Percentiles rank a stretch among this genome's conserved stretches.
These are phyloP conservation scores for Stromatinia cepivora DNA, from an alignment of 2,329 filamentous ascomycete species.

Conservation along the genomic window DNA sequence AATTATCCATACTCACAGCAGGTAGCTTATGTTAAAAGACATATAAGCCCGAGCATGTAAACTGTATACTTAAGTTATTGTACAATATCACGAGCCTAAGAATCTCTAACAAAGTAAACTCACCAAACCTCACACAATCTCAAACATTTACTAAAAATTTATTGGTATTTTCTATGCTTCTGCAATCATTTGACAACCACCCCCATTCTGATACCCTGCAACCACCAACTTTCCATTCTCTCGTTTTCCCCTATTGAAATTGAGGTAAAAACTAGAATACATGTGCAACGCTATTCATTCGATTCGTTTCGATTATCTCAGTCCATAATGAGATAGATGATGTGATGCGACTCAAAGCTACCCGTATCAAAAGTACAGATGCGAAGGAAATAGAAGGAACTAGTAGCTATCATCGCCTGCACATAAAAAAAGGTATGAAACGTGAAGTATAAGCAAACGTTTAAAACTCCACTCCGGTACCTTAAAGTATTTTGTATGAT, in stretches of 20 bases:
- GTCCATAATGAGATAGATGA: slow-evolving; percentile 27
- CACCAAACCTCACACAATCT: not conserved
- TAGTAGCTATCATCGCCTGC: slow-evolving; percentile 40
- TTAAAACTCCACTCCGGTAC: slow-evolving; percentile 39
- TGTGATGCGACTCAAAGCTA: slow-evolving; percentile 35
- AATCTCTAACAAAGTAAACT: not conserved
- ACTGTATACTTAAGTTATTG: not conserved
- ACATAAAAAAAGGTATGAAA: slow-evolving; percentile 22
- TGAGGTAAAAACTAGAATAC: slow-evolving; percentile 40
- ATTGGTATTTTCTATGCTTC: slow-evolving; percentile 20
- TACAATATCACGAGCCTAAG: not conserved
- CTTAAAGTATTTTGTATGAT: slow-evolving; percentile 25
- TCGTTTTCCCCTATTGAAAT: slow-evolving; percentile 27
- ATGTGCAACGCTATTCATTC: slow-evolving; percentile 39
- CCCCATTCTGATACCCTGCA: slow-evolving; percentile 11
- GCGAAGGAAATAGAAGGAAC: slow-evolving; percentile 38
- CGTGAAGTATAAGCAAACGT: slow-evolving; percentile 40
- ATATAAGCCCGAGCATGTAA: not conserved
- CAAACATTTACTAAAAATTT: slow-evolving; percentile 13
- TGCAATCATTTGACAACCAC: slow-evolving; percentile 7
- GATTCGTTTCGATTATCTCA: slow-evolving; percentile 19
- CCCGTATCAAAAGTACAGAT: slow-evolving; percentile 40
- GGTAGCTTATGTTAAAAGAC: not conserved
- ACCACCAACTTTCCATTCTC: slow-evolving; percentile 35
- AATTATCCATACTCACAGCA: not conserved